Percentiles rank a stretch among this genome's conserved stretches.
Evolutionary conservation across 331 rosid species (phyloP).

Genomic region (Telfairia occidentalis): DNA sequence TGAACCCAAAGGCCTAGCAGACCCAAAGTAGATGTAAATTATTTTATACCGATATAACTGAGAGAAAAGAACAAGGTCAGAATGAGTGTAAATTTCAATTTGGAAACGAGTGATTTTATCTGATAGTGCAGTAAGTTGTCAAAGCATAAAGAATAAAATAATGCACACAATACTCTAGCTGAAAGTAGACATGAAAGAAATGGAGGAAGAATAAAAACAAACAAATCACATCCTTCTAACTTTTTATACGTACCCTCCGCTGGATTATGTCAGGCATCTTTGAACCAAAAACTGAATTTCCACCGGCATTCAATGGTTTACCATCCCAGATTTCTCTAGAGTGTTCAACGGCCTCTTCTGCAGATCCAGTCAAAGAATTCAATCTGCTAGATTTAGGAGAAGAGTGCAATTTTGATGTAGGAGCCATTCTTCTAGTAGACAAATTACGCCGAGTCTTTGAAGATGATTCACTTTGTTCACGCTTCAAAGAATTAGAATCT

Average conservation of each 20-base stretch:
- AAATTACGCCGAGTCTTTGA: conserved; percentile 54
- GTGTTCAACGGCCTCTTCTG: conserved; percentile 56
- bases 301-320: conserved; percentile 47
- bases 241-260: conserved; percentile 51
- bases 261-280: conserved; percentile 81
- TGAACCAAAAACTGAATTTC: conserved; percentile 41
- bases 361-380: conserved; percentile 46
- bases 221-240: neutral
- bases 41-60: neutral
- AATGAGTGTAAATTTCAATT: neutral
- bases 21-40: neutral
- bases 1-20: neutral
- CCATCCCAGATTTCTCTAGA: conserved; percentile 67
- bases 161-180: neutral
- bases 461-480: conserved; percentile 52
- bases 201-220: neutral
- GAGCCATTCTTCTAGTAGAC: conserved; percentile 54
- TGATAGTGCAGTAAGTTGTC: neutral
- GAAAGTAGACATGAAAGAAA: neutral
- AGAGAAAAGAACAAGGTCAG: neutral
- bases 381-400: conserved; percentile 68
- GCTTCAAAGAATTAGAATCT: conserved; percentile 47
- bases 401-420: conserved; percentile 51
- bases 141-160: neutral
- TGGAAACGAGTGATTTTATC: neutral